Evolutionary conservation across 257 asterid species (phyloP), one percentile per base, ranked within the genome.

Genomic region (Lithospermum erythrorhizon): DNA sequence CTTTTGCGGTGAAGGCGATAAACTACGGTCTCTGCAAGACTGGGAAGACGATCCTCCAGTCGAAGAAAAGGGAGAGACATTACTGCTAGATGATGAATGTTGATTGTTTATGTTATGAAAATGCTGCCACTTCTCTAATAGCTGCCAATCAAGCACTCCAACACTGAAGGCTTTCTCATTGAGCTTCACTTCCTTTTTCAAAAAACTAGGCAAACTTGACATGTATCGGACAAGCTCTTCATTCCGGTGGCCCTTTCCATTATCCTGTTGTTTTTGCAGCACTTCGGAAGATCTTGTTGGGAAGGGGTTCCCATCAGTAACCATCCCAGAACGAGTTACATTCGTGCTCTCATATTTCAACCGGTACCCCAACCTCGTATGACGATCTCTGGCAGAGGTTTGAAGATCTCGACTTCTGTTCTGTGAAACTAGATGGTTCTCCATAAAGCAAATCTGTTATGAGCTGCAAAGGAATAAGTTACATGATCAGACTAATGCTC

Each of bases 101-200:
- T 63, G 65, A 55, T 62, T 53, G 32, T 59, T 74, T 57, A 59
- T 57, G 30, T 55, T 66, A 47, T 62, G 73, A 23, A 58, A 70
- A 55, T 75, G 68, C 67, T 81, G 85, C 94, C 94, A 87, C 47
- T 78, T 84, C 78, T 87, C 84, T 45, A 87, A 84, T 59, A 66
- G 83, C 53, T 77, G 55, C 95, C 94, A 87, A 49, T 87, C 89
- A 25, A 87, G 87, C 65, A 87, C 94, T 32, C 95, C 95, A 23
- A 84, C 58, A 47, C 72, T 84, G 71, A 84, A 79, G 55, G 90
- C 76, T 70, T 81, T 84, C 58, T 87, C 90, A 66, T 75, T 69
- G 41, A 65, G 61, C 25, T 72, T 65, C 68, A 65, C 79, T 54
- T 85, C 95, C 54, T 61, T 77, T 75, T 84, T 87, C 63, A 87